Base-by-base conservation (phyloP, 495 filamentous ascomycete genomes). In the Aspergillus conjunctus region DNA sequence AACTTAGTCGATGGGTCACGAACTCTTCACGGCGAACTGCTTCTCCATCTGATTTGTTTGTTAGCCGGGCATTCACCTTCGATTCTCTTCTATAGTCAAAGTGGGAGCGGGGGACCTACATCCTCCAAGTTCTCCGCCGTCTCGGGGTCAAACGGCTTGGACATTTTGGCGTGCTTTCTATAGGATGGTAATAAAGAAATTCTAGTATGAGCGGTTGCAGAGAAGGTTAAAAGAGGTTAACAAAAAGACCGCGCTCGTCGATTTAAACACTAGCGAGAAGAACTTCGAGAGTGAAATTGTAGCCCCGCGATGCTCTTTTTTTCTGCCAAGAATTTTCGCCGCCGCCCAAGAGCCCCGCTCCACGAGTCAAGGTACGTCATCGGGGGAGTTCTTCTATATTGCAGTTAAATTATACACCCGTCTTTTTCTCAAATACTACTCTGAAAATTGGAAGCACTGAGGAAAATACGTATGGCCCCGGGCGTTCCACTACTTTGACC, bases 1-100 rank as follows among this genome's bases (percentile, higher is more conserved):
- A 26, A 54, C 15, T 17, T n/a, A 22, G 45, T 8, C 20, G 50
- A 46, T 20, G 3, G n/a, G 33, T 33, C 33, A 69, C 79, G 21
- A 68, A 91, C 91, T 90, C 82, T 98, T 98, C 66, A 99, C 94
- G 34, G 95, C 94, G 68, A 99, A 99, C 76, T 98, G 95, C 82
- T 97, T 97, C 84, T 99, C 94, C 71, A 98, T 97, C 91, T 98
- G 60, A 52, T 50, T 30, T 11, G 55, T 58, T 57, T 44, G 65
- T 78, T 33, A 78, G 74, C 51, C 5, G 26, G 37, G 60, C n/a
- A 10, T 58, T 57, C 7, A 9, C 26, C 26, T 50, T 32, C 31
- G 14, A 17, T 20, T 32, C 33, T 30, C 17, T 12, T 34, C 17
- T 14, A 37, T 21, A 48, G 39, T 18, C 18, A 21, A 46, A n/a